These are phyloP conservation scores for Podila horticola DNA, from an alignment of 192 early-diverging fungal genomes.

Conservation along the genomic window DNA sequence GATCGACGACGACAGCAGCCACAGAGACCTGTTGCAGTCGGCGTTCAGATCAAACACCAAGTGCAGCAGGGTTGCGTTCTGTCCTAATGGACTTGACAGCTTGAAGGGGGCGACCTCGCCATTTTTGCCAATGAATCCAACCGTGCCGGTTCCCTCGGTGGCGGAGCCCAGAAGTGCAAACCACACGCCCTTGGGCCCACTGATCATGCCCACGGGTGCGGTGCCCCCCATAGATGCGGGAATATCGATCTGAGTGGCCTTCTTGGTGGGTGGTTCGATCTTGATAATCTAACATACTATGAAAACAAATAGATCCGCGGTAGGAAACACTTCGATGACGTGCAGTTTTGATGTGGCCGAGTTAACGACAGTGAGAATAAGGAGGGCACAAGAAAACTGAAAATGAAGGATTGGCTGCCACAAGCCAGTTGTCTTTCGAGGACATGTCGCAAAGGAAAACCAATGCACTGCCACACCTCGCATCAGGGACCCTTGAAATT, in stretches of 20 bases:
- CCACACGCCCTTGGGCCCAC: conserved; percentile 29
- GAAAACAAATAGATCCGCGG: too few relatives aligned
- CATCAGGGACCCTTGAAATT: conserved; percentile 26
- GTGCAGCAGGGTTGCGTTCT: conserved; percentile 22
- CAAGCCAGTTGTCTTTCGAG: conserved; percentile 6
- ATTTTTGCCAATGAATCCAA: conserved; percentile 17
- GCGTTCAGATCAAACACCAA: conserved; percentile 18
- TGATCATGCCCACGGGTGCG: conserved; percentile 37
- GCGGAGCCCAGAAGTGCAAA: conserved; percentile 17
- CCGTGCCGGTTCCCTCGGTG: conserved; percentile 23
- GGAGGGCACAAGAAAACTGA: too few relatives aligned
- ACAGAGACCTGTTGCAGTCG: conserved; percentile 10
- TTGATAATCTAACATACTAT: conserved; percentile 33
- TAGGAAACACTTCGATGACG: too few relatives aligned
- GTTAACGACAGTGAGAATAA: too few relatives aligned
- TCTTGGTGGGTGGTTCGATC: conserved; percentile 13
- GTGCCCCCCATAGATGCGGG: not conserved
- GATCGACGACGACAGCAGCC: conserved; percentile 42
- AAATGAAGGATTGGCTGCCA: too few relatives aligned
- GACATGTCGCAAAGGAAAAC: conserved; percentile 24
- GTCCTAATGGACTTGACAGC: not conserved
- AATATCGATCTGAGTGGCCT: conserved; percentile 7
- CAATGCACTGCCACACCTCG: conserved; percentile 16
- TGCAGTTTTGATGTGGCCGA: too few relatives aligned
- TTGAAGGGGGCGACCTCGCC: conserved; percentile 1